A percentile compares a stretch with the other conserved stretches of the same genome.
Evolutionary conservation across 2,329 filamentous ascomycete genomes (phyloP).

Genomic region (Cryphonectria parasitica): DNA sequence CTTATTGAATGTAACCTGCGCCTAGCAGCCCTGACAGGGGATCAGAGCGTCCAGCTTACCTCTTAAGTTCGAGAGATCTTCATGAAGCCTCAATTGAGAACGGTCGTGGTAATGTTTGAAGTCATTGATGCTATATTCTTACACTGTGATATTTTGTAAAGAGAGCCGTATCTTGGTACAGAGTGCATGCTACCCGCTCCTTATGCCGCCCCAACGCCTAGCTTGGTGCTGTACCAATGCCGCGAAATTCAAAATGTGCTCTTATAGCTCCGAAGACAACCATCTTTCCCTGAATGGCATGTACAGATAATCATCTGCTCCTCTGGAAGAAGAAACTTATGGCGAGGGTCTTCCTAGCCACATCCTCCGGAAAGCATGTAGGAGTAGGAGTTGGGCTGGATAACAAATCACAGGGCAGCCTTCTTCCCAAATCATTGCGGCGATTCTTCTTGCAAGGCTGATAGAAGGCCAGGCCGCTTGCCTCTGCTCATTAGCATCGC

Average conservation of each 20-base stretch:
- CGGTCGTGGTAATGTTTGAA: neutral
- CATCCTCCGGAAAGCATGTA: neutral
- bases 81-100: neutral
- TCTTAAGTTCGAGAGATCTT: neutral
- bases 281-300: neutral
- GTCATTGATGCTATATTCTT: neutral
- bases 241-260: neutral
- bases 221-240: neutral
- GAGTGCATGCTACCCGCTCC: neutral
- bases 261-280: neutral
- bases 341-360: neutral
- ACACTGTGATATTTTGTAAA: neutral
- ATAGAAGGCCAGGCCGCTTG: neutral
- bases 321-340: neutral
- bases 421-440: neutral
- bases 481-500: neutral
- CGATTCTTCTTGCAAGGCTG: neutral
- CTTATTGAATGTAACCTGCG: neutral
- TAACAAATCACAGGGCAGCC: neutral
- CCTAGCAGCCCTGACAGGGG: neutral
- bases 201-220: conserved; percentile 7
- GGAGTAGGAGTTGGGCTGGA: neutral
- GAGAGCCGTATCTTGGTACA: neutral
- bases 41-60: neutral
- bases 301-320: neutral